phyloP scores from a whole-genome alignment of 306 rosid genomes.

The Astragalus glycyphyllos region DNA sequence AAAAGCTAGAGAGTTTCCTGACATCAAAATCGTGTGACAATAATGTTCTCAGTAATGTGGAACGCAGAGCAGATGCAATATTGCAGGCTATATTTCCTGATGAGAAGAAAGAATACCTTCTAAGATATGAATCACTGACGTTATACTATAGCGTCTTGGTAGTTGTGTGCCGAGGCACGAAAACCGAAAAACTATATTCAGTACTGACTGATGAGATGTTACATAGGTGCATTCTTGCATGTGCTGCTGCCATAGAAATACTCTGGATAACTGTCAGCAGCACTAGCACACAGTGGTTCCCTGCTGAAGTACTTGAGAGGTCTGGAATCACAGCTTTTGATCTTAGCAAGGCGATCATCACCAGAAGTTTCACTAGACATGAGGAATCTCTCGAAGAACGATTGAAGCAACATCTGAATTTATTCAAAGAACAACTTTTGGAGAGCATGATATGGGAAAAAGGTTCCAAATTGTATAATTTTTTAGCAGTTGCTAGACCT shows the following conservation, averaged over 20 bases:
- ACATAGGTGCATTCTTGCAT: constrained; percentile 43
- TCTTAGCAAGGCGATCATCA: constrained; percentile 62
- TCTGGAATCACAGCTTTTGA: constrained; percentile 97
- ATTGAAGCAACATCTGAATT: too few species aligned
- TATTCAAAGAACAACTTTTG: too few species aligned
- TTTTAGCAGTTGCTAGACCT: too few species aligned
- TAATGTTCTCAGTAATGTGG: constrained; percentile 82
- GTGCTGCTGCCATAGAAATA: constrained; percentile 72
- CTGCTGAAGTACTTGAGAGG: constrained; percentile 85
- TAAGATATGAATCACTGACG: constrained; percentile 48
- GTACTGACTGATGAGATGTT: constrained; percentile 9
- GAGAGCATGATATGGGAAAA: too few species aligned
- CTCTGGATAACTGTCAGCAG: constrained; percentile 85
- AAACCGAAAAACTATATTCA: constrained; percentile 79
- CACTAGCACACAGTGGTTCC: constrained; percentile 91
- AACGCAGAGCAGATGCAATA: constrained; percentile 83
- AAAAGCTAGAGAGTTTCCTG: constrained; percentile 78
- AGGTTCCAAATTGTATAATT: too few species aligned
- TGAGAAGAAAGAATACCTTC: constrained; percentile 50
- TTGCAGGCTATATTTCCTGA: constrained; percentile 96
- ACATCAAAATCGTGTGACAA: constrained; percentile 80
- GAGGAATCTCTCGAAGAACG: too few species aligned
- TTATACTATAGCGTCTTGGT: constrained; percentile 84
- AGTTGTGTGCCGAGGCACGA: constrained; percentile 86
- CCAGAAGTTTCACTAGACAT: too few species aligned